Conservation (phyloP, 768 basidiomycete genomes). For the Butyriboletus loyo region DNA sequence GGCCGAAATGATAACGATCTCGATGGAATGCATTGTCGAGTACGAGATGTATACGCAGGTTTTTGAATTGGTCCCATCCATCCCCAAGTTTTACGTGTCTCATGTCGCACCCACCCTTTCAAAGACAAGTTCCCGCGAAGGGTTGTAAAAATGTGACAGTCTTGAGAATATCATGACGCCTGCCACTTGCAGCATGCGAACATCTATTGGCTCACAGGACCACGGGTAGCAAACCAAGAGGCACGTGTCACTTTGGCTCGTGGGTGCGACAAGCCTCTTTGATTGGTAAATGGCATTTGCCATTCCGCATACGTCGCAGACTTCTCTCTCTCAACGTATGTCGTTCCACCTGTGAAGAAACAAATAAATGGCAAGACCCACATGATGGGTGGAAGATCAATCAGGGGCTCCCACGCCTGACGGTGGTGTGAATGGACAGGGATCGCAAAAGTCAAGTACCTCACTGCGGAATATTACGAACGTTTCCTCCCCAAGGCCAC, state of each 20-base stretch:
- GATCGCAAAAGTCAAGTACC: conserved; percentile 5
- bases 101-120: neutral
- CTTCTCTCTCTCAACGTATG: neutral
- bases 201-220: neutral
- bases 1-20: conserved; percentile 4
- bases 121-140: neutral
- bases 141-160: neutral
- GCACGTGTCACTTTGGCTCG: neutral
- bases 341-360: neutral
- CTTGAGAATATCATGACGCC: neutral
- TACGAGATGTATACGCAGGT: too few species aligned
- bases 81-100: neutral
- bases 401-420: neutral
- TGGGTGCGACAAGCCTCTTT: neutral
- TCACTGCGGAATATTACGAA: conserved; percentile 51
- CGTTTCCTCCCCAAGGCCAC: conserved; percentile 55
- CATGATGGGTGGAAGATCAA: neutral
- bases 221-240: neutral
- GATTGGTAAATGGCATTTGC: neutral
- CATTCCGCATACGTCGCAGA: neutral
- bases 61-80: neutral
- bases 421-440: neutral
- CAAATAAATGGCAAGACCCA: neutral
- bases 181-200: neutral
- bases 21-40: too few species aligned